Percentiles rank a stretch among this genome's conserved stretches.
Evolutionary conservation across 1,139 yeast species (phyloP).

Genomic region (Diutina ranongensis): DNA sequence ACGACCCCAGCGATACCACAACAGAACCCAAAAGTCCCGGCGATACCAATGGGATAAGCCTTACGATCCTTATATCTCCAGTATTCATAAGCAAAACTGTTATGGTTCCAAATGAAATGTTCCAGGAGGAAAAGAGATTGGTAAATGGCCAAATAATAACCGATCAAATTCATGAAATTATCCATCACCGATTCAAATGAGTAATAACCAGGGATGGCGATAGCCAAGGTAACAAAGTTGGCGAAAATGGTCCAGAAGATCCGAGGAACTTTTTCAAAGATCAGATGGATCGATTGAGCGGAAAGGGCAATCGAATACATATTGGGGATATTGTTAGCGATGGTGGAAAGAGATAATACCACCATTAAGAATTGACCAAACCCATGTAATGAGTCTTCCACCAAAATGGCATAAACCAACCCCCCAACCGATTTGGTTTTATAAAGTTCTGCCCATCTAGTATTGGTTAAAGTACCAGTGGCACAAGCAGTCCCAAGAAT

Average conservation of each 20-base stretch:
- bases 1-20: constrained; percentile 83
- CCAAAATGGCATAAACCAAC: constrained; percentile 64
- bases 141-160: constrained; percentile 84
- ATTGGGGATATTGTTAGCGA: constrained; percentile 86
- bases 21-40: constrained; percentile 69
- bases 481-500: constrained; percentile 83
- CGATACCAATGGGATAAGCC: constrained; percentile 60
- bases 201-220: constrained; percentile 81
- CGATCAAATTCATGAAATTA: constrained; percentile 82
- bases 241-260: constrained; percentile 70
- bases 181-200: constrained; percentile 61
- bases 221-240: constrained; percentile 67
- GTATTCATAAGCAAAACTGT: constrained; percentile 53
- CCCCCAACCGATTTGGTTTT: constrained; percentile 62
- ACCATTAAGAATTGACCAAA: constrained; percentile 90
- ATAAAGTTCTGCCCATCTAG: constrained; percentile 42
- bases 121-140: constrained; percentile 61
- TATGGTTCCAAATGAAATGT: constrained; percentile 66
- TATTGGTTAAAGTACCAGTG: constrained; percentile 40
- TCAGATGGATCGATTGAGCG: constrained; percentile 75
- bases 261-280: constrained; percentile 65
- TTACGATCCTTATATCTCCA: constrained; percentile 44
- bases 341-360: constrained; percentile 67
- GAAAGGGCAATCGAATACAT: constrained; percentile 82
- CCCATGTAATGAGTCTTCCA: constrained; percentile 68